Conservation (phyloP, 2,329 filamentous ascomycete species). For the Aureobasidium lini region DNA sequence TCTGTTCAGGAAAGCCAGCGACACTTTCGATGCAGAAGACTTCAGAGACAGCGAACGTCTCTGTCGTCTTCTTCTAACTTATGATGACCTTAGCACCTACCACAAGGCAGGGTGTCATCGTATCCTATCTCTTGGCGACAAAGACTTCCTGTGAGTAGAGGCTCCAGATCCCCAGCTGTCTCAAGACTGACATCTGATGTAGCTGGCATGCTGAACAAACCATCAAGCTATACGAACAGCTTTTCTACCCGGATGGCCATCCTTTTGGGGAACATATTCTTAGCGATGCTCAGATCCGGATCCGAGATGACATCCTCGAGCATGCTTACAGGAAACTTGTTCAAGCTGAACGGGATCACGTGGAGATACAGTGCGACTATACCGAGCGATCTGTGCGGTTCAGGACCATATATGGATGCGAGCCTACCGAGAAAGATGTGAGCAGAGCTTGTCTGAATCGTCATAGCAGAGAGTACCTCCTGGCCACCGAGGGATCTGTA, state of each 20-base stretch:
- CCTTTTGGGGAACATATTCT: neutral
- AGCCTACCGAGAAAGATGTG: neutral
- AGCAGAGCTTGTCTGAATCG: neutral
- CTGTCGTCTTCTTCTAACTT: neutral
- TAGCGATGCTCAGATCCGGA: neutral
- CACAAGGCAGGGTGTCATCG: slow-evolving; percentile 9
- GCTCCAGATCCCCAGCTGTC: neutral
- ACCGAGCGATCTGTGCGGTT: neutral
- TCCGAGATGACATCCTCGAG: neutral
- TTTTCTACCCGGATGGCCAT: neutral
- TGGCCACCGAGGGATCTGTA: neutral
- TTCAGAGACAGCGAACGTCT: neutral
- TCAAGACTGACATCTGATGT: neutral
- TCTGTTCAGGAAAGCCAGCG: neutral
- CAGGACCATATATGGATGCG: neutral
- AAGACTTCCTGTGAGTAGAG: neutral
- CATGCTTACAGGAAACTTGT: neutral
- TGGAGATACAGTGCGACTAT: neutral
- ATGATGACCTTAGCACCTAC: neutral
- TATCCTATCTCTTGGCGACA: neutral
- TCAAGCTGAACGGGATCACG: neutral
- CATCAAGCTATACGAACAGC: neutral
- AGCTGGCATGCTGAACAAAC: slow-evolving; percentile 8
- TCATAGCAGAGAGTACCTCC: neutral
- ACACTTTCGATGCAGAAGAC: neutral